Evolutionary conservation across 2,329 filamentous ascomycete species (phyloP), one percentile per base, ranked within the genome.

Genomic region (Scedosporium boydii): DNA sequence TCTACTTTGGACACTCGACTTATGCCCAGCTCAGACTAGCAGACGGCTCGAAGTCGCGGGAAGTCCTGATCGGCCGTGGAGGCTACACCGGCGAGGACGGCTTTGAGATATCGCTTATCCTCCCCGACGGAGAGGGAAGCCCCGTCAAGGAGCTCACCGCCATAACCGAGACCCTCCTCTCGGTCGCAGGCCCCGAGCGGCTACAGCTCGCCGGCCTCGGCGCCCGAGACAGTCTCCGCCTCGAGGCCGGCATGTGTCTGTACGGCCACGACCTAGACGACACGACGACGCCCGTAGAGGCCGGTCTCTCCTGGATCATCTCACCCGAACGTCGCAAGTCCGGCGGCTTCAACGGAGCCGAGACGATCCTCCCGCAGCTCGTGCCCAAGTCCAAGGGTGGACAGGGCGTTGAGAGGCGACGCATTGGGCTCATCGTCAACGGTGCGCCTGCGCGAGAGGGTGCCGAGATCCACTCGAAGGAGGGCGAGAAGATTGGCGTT

Each of bases 171-270:
- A 79, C 85, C 26, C 81, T 96, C 26, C 82, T 96, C 57, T 74
- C 81, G 48, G 78, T 83, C 38, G 87, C 87, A 27, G 84, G 87
- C 10, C 75, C 80, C 3, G 80, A 82, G 65, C 77, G 75, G 60
- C 79, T 96, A 16, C 88, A 89, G 70, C 83, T 96, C 56, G 92
- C 93, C 1, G 95, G 95, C 3, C 83, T 99, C 0, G 95, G 93
- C 9, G 91, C 95, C 2, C 86, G 95, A 66, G 95, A 99, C 75
- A 96, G 89, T 65, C 85, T 99, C 64, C 87, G 95, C 57, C 86
- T 99, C 34, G 95, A 99, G 78, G 95, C 95, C 0, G 95, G 95
- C 65, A 96, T 99, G 93, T 99, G 95, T 75, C 83, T 99, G n/a
- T 99, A 99, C 77, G 95, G 95, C n/a, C 91, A 98, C 77, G 95